phyloP scores from a whole-genome alignment of 305 asterid species.

The Ruellia speciosa region DNA sequence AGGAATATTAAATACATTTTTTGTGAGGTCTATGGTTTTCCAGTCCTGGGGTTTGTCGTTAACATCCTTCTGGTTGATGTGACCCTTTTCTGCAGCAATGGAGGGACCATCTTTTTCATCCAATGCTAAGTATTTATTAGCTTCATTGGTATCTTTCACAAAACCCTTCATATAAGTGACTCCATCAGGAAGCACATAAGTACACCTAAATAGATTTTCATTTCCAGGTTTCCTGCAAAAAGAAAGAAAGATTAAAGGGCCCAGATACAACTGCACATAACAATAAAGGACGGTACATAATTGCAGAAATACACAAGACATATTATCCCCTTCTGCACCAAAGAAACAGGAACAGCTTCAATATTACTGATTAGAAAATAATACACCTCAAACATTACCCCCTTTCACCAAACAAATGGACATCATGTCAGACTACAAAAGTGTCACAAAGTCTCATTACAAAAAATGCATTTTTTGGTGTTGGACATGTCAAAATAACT shows the following conservation, averaged over 20 bases:
- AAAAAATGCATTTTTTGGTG: no score
- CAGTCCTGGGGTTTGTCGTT: slow-evolving; percentile 33
- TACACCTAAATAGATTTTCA: slow-evolving; percentile 63
- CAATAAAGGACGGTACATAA: neutral
- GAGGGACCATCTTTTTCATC: slow-evolving; percentile 29
- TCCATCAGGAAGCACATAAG: slow-evolving; percentile 89
- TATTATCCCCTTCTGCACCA: no score
- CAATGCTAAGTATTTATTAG: slow-evolving; percentile 48
- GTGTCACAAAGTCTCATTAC: no score
- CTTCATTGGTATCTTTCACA: slow-evolving; percentile 65
- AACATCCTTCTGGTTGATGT: slow-evolving; percentile 30
- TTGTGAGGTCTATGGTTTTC: slow-evolving; percentile 49
- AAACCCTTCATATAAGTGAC: slow-evolving; percentile 68
- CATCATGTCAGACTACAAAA: neutral
- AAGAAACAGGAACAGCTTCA: no score
- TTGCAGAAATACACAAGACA: no score
- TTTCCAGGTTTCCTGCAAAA: slow-evolving; percentile 59
- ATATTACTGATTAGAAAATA: no score
- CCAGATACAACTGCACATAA: neutral
- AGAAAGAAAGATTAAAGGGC: neutral
- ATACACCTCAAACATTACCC: no score
- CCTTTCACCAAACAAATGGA: no score
- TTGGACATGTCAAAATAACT: no score
- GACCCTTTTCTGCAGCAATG: slow-evolving; percentile 29
- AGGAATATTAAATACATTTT: slow-evolving; percentile 39